Conservation (phyloP, 1,284 basidiomycete genomes). For the Ganoderma lingzhi region DNA sequence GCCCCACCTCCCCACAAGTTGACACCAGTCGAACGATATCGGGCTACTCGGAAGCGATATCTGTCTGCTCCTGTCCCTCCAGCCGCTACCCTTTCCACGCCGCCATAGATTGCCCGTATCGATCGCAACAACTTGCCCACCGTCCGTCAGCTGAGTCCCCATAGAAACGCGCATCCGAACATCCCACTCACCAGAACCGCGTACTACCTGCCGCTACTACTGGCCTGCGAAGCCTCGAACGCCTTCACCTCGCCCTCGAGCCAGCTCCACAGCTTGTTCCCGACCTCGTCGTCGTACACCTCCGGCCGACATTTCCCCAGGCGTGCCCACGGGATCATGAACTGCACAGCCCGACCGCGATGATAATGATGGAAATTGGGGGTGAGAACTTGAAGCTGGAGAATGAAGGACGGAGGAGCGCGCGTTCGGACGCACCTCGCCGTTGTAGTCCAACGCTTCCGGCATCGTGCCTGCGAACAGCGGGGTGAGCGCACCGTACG, state of each 20-base stretch:
- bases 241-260: conserved; percentile 47
- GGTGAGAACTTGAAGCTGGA: neutral
- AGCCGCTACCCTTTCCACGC: neutral
- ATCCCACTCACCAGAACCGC: neutral
- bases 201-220: neutral
- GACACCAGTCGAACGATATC: no score
- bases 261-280: conserved; percentile 49
- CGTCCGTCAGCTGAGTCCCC: neutral
- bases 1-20: no score
- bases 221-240: neutral
- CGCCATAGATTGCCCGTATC: neutral
- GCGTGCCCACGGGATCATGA: conserved; percentile 54
- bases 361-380: neutral
- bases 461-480: conserved; percentile 43
- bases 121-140: neutral
- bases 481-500: conserved; percentile 4
- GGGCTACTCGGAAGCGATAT: neutral
- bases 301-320: conserved; percentile 38
- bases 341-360: conserved; percentile 40
- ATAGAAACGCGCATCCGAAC: neutral
- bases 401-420: conserved; percentile 2
- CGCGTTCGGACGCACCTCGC: conserved; percentile 48
- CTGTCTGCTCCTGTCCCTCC: neutral
- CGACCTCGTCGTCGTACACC: conserved; percentile 42
- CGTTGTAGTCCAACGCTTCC: conserved; percentile 51